Base-by-base conservation (phyloP, 2,329 filamentous ascomycete species). In the Aspergillus calidoustus region DNA sequence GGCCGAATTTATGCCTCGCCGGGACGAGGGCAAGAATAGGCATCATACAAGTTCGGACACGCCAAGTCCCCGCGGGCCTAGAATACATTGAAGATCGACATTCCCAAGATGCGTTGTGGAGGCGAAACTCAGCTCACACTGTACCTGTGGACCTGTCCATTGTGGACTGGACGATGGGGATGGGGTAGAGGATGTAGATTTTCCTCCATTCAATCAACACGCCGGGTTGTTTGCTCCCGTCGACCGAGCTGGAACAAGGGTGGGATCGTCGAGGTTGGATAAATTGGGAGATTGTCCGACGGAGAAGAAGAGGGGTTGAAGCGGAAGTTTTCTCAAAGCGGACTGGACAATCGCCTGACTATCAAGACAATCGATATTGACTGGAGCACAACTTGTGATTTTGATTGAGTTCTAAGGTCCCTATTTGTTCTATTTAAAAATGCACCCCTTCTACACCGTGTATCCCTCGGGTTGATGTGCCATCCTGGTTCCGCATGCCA, bases 201-300 rank as follows among this genome's bases (percentile, higher is more conserved):
- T 62, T 60, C 60, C 60, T 62, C 60, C 60, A 62, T 59, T 62
- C 47, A 60, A 13, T 55, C 43, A 19, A 52, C 46, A 22, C 11
- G n/a, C 38, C 51, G 38, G 56, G 22, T 19, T 48, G 41, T 15
- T 51, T 62, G 53, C 23, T 11, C 46, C 60, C 51, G 56, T 49
- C 28, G 30, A 34, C 53, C 38, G 38, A 53, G 34, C 9, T 11
- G 9, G 15, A 30, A 47, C 41, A 44, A 43, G 44, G 49, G 22
- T 50, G 7, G 4, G 23, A 57, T 30, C 30, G 38, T 41, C 47
- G 34, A 57, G 49, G 28, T 31, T 38, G 43, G 19, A 28, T 51
- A 13, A 52, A 54, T 54, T 47, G 43, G 60, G 54, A 58, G 54
- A 61, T 48, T 57, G 43, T 51, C 54, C 51, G 52, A 60, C 44